A percentile compares a stretch with the other conserved stretches of the same genome.
These are phyloP conservation scores for Fraxinus ornus DNA, from an alignment of 305 asterid species.

Conservation along the genomic window DNA sequence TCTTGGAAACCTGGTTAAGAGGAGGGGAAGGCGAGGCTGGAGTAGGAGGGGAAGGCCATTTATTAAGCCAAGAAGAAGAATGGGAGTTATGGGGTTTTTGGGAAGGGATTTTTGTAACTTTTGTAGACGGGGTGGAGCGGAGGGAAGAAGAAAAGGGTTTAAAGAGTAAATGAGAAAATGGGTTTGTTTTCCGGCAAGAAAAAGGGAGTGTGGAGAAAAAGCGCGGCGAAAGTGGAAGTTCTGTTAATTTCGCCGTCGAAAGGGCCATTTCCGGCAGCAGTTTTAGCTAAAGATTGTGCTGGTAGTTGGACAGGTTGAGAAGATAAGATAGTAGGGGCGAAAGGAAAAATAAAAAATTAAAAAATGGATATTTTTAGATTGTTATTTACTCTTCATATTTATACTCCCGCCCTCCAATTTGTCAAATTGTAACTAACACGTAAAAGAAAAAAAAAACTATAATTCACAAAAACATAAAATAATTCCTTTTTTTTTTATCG, in stretches of 20 bases:
- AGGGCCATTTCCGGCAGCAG: conserved; percentile 45
- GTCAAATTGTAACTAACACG: not conserved
- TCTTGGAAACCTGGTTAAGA: conserved; percentile 30
- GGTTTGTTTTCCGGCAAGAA: conserved; percentile 42
- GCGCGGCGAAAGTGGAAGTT: conserved; percentile 67
- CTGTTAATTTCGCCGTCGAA: conserved; percentile 63
- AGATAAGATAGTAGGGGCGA: conserved; percentile 26
- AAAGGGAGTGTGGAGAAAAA: conserved; percentile 45
- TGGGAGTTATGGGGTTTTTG: conserved; percentile 25
- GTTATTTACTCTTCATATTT: not conserved
- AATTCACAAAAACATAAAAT: not conserved
- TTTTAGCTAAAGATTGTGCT: conserved; percentile 16
- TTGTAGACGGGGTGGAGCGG: conserved; percentile 38
- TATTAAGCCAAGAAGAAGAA: conserved; percentile 62
- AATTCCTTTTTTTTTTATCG: not conserved
- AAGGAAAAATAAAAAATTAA: not conserved
- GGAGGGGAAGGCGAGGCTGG: conserved; percentile 26
- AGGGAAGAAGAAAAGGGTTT: conserved; percentile 60
- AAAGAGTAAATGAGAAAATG: conserved; percentile 38
- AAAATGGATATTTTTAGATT: conserved; percentile 9
- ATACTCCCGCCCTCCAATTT: not conserved
- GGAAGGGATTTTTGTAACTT: conserved; percentile 39
- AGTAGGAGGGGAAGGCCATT: conserved; percentile 63
- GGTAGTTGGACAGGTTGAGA: conserved; percentile 21
- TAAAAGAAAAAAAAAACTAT: not conserved